Evolutionary conservation across 768 basidiomycete genomes (phyloP).

Genomic region (Tephrocybe rancida): DNA sequence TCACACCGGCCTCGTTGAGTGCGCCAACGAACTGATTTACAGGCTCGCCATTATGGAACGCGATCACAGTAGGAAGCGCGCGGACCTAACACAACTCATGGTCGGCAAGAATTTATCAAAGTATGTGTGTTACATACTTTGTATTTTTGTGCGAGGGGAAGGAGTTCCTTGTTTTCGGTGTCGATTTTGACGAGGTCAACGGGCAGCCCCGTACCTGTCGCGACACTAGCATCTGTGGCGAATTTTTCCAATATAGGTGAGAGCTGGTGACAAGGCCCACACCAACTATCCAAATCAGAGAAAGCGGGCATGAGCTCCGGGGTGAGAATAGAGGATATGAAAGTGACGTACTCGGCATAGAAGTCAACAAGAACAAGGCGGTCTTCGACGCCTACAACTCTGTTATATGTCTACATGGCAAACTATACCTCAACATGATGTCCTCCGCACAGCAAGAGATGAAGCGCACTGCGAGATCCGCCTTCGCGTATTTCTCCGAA

Average conservation of each 20-base stretch:
- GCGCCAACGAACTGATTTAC: conserved; percentile 69
- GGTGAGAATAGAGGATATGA: conserved; percentile 6
- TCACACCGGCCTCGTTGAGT: conserved; percentile 43
- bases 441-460: background rate
- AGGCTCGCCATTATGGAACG: conserved; percentile 65
- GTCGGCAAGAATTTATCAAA: background rate
- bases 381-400: conserved; percentile 39
- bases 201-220: conserved; percentile 55
- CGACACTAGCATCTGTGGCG: conserved; percentile 42
- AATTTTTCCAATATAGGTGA: conserved; percentile 69
- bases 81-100: conserved; percentile 48
- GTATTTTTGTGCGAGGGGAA: conserved; percentile 51
- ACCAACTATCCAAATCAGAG: conserved; percentile 62
- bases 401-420: conserved; percentile 36
- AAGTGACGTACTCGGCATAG: conserved; percentile 69
- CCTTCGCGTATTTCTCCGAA: conserved; percentile 45
- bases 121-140: conserved; percentile 37
- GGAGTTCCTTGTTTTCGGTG: conserved; percentile 55
- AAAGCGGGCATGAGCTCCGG: background rate
- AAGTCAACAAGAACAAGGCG: conserved; percentile 76
- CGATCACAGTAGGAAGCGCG: conserved; percentile 81
- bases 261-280: conserved; percentile 71
- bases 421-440: background rate
- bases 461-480: conserved; percentile 43
- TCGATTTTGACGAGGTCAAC: conserved; percentile 78